Percentiles rank a stretch among this genome's conserved stretches.
Conservation (phyloP, 441 rosid genomes). For the Arabidopsis hybrid region DNA sequence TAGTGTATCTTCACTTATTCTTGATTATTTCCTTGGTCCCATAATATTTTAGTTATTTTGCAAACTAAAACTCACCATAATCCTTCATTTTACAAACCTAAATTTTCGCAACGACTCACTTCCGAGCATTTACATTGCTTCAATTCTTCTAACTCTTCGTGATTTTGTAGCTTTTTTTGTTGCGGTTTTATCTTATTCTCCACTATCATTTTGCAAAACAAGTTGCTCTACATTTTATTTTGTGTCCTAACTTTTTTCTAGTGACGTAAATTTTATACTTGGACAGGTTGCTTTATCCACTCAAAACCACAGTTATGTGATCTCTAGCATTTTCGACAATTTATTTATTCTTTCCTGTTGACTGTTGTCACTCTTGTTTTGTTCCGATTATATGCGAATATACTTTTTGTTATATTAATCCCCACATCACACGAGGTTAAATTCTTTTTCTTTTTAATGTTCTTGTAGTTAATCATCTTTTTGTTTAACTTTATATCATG, state of each 20-base stretch:
- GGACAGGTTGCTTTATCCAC: constrained; percentile 8
- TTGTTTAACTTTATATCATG: constrained; percentile 23
- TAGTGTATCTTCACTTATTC: background rate
- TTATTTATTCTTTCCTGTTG: background rate
- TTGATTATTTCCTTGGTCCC: background rate
- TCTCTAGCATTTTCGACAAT: constrained; percentile 16
- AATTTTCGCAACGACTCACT: background rate
- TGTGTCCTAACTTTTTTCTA: background rate
- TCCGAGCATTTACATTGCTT: background rate
- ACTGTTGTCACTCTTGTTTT: background rate
- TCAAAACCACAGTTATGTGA: background rate
- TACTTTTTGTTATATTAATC: constrained; percentile 18
- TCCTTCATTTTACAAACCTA: background rate
- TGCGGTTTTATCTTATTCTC: background rate
- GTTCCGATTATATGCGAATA: constrained; percentile 1
- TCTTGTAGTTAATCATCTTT: constrained; percentile 15
- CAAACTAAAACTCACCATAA: background rate
- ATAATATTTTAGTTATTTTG: background rate
- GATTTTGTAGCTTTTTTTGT: background rate
- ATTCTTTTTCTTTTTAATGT: too few relatives aligned
- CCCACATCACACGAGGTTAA: constrained; percentile 10
- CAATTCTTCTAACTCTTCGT: background rate
- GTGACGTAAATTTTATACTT: background rate
- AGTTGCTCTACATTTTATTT: background rate
- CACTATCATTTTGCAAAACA: background rate